Evolutionary conservation across 306 rosid species (phyloP).

Genomic region (Castanea crenata): DNA sequence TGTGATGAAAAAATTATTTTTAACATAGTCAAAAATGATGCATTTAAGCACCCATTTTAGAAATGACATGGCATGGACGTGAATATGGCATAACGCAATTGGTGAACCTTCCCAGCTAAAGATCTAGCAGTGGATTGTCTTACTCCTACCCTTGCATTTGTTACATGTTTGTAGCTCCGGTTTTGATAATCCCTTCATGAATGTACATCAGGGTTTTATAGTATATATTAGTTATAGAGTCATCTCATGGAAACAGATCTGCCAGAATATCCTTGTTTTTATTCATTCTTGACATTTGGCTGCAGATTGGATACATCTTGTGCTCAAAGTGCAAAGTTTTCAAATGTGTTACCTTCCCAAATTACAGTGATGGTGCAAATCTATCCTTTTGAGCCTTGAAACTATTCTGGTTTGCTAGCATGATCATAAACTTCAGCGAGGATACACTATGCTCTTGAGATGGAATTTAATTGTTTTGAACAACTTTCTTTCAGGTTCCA

Average conservation of each 20-base stretch:
- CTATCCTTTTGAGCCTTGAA: constrained; percentile 30
- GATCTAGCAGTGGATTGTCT: too few species aligned
- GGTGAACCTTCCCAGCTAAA: background rate
- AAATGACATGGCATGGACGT: background rate
- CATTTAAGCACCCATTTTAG: background rate
- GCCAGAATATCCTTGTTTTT: background rate
- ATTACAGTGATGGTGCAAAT: constrained; percentile 54
- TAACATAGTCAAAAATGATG: background rate
- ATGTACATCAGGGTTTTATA: background rate
- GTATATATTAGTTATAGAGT: background rate
- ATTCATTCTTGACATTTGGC: background rate
- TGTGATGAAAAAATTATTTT: background rate
- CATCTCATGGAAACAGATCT: background rate
- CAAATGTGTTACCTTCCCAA: constrained; percentile 85
- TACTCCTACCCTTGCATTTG: too few species aligned
- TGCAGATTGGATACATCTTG: constrained; percentile 73
- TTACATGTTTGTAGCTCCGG: background rate
- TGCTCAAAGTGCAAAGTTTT: constrained; percentile 84
- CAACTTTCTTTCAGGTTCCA: background rate
- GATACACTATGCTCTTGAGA: background rate
- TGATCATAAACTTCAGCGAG: background rate
- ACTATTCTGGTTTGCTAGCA: constrained; percentile 6
- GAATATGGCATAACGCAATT: background rate
- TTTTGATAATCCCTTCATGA: background rate
- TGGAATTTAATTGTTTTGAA: background rate